These are phyloP conservation scores for Hsuehochloa calcarea DNA, from an alignment of 176 grass and related monocot species.

Conservation along the genomic window DNA sequence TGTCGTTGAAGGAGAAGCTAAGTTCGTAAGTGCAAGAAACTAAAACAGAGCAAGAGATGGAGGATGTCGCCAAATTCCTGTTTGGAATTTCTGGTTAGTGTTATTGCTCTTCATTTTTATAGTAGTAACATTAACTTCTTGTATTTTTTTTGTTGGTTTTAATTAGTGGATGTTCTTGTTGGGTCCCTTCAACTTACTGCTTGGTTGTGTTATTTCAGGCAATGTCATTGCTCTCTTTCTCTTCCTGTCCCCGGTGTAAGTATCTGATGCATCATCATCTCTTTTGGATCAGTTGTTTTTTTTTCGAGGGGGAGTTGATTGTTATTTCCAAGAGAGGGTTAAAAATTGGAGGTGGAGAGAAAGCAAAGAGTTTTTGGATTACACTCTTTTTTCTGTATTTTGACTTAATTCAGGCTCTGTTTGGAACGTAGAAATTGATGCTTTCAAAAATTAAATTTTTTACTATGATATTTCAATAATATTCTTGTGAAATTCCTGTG, in stretches of 20 bases:
- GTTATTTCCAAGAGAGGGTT: not conserved
- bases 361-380: not conserved
- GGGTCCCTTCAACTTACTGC: not conserved
- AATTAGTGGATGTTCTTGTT: not conserved
- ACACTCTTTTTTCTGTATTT: not conserved
- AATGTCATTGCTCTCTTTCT: conserved; percentile 75
- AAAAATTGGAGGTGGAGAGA: not conserved
- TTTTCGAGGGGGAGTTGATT: not conserved
- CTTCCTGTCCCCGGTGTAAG: conserved; percentile 78
- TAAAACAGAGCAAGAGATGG: conserved; percentile 30
- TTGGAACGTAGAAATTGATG: no score
- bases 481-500: no score
- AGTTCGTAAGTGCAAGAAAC: not conserved
- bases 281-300: not conserved
- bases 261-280: not conserved
- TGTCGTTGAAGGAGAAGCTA: not conserved
- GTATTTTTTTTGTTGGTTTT: not conserved
- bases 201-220: conserved; percentile 34
- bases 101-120: not conserved
- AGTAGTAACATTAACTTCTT: not conserved
- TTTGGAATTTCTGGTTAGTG: conserved; percentile 63
- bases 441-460: no score
- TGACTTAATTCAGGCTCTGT: not conserved
- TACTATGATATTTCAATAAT: no score
- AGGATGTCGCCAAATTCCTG: conserved; percentile 52